Percentiles rank a stretch among this genome's conserved stretches.
Evolutionary conservation across 768 basidiomycete genomes (phyloP).

Genomic region (Lactarius hengduanensis): DNA sequence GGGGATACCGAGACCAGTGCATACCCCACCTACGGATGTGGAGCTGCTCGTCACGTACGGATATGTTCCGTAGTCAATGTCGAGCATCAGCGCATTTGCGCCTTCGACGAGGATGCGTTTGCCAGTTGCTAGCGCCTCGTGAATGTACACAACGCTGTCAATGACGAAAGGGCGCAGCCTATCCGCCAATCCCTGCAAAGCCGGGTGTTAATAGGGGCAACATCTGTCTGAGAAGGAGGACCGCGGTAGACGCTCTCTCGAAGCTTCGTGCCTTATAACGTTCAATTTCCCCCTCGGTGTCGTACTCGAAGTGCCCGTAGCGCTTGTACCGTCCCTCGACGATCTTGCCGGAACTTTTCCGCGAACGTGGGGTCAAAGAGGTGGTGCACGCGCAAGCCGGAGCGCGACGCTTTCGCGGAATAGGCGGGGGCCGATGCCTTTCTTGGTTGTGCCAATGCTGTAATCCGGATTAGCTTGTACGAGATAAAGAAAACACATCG

Average conservation of each 20-base stretch:
- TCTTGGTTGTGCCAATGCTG: conserved; percentile 97
- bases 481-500: conserved; percentile 24
- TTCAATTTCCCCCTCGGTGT: conserved; percentile 93
- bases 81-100: conserved; percentile 98
- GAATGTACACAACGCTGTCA: conserved; percentile 84
- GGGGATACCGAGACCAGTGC: conserved; percentile 98
- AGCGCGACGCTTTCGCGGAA: conserved; percentile 95
- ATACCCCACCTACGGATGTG: conserved; percentile 92
- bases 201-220: neutral
- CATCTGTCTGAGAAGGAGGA: neutral
- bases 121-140: conserved; percentile 67
- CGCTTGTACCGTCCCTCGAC: conserved; percentile 98
- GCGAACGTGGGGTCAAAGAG: conserved; percentile 89
- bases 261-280: conserved; percentile 72
- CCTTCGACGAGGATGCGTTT: conserved; percentile 93
- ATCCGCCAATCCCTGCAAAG: conserved; percentile 68
- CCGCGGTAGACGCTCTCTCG: conserved; percentile 22
- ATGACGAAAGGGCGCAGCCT: conserved; percentile 85
- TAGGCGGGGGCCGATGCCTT: conserved; percentile 99
- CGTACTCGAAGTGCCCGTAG: conserved; percentile 97
- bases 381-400: conserved; percentile 94
- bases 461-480: neutral
- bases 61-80: conserved; percentile 97
- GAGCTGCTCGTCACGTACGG: conserved; percentile 96
- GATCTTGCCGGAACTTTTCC: conserved; percentile 88